Base-by-base conservation (phyloP, 345 rosid genomes). In the Dipteronia dyeriana region DNA sequence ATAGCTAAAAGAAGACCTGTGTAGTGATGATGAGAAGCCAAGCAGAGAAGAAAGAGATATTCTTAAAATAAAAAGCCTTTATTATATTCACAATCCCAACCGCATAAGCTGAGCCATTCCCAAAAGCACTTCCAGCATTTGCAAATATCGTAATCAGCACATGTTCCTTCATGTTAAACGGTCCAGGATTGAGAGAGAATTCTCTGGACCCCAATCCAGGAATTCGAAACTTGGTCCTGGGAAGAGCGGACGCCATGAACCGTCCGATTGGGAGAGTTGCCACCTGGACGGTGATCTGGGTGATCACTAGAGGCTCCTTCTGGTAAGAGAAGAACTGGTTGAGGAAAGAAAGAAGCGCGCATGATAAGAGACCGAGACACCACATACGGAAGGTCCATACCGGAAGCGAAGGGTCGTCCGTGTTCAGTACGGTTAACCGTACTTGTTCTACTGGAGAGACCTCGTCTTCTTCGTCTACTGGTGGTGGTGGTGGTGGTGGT, bases 1-100 rank as follows among this genome's bases (percentile, higher is more conserved):
- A 1, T 1, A 26, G 13, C 49, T 45, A 56, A 23, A 70, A 56
- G 8, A 7, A n/a, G 6, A 83, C 88, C 85, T 81, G 86, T 19
- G 88, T 86, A 11, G 86, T 86, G 72, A 86, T 59, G 17, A 86
- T 81, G 38, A 86, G 85, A 53, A 86, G 14, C 85, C 86, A 86
- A 57, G 75, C 65, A 31, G 86, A 65, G 25, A 77, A 22, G 77
- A 83, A 83, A 1, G 83, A 77, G 22, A 86, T 81, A 2, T 56
- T 75, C 45, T 79, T 78, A 1, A 60, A 26, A 45, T 86, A 86
- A 73, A 83, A 81, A 16, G 85, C 86, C 74, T 79, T 79, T 5
- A 86, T 82, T 22, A 84, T 79, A 2, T 73, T 60, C 17, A 86
- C 86, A 23, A 86, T 86, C 25, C 80, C 75, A 61, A 84, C 82